Percentiles rank a stretch among this genome's conserved stretches.
These are phyloP conservation scores for Xanthoconium separans DNA, from an alignment of 1,284 basidiomycete species.

Conservation along the genomic window DNA sequence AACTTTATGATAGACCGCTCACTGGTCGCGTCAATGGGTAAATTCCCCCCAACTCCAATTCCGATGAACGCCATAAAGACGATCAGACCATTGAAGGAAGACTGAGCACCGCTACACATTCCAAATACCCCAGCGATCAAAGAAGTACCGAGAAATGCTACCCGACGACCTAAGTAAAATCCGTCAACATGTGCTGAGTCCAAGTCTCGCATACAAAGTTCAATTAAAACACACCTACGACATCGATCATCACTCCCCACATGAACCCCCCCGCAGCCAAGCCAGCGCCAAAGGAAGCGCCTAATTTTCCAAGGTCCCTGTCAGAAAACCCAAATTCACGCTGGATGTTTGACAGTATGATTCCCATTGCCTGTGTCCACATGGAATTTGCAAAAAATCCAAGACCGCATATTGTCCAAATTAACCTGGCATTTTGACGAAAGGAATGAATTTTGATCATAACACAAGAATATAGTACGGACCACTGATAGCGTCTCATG, in stretches of 20 bases:
- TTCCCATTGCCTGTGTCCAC: slow-evolving; percentile 6
- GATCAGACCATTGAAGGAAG: slow-evolving; percentile 13
- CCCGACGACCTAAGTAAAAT: slow-evolving; percentile 12
- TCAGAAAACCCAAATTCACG: slow-evolving; percentile 21
- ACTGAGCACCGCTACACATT: slow-evolving; percentile 11
- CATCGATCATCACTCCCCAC: slow-evolving; percentile 18
- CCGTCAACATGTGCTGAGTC: not conserved
- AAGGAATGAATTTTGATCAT: too few relatives aligned
- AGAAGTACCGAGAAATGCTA: slow-evolving; percentile 16
- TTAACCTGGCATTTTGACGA: slow-evolving; percentile 6
- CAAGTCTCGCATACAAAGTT: not conserved
- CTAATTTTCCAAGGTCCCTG: slow-evolving; percentile 14
- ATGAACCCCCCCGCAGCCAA: slow-evolving; percentile 9
- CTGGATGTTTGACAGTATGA: slow-evolving; percentile 8
- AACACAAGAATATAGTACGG: too few relatives aligned
- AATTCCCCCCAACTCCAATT: slow-evolving; percentile 17
- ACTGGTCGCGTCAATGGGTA: slow-evolving; percentile 21
- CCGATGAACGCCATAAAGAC: slow-evolving; percentile 10
- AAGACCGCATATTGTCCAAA: slow-evolving; percentile 17
- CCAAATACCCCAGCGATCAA: slow-evolving; percentile 16
- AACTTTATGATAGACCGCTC: not conserved
- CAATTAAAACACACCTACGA: slow-evolving; percentile 13
- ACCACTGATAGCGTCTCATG: too few relatives aligned
- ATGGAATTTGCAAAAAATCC: slow-evolving; percentile 13
- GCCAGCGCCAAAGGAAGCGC: not conserved